A percentile compares a stretch with the other conserved stretches of the same genome.
Conservation (phyloP, 192 early-diverging fungal genomes). For the Coemansia sp. region DNA sequence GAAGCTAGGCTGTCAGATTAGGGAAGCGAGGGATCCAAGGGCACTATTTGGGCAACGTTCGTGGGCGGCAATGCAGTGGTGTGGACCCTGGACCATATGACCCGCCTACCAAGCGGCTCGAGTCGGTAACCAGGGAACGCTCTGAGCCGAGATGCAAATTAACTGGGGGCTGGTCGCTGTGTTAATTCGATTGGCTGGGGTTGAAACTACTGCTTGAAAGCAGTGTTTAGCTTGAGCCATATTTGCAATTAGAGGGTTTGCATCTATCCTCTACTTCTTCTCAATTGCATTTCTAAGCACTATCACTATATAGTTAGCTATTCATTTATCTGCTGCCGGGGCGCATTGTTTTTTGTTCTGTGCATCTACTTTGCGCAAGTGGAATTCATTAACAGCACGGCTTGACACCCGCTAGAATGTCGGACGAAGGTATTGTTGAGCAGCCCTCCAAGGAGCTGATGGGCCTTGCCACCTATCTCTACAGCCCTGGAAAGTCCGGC, state of each 20-base stretch:
- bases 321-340: not conserved
- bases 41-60: not conserved
- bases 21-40: not conserved
- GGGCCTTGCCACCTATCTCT: slow-evolving; percentile 78
- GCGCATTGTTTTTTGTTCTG: not conserved
- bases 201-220: not conserved
- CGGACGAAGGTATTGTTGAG: slow-evolving; percentile 15
- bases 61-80: not conserved
- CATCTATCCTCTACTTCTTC: not conserved
- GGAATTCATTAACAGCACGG: not conserved
- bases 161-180: not conserved
- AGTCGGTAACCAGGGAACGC: not conserved
- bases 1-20: not conserved
- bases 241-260: not conserved
- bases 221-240: not conserved
- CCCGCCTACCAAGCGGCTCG: not conserved
- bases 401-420: slow-evolving; percentile 13
- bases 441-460: slow-evolving; percentile 59
- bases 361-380: not conserved
- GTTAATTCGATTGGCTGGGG: not conserved
- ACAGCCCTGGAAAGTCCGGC: slow-evolving; percentile 65
- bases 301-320: not conserved
- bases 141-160: not conserved
- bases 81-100: slow-evolving; percentile 1
- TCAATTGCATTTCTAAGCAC: not conserved